Percentiles rank a stretch among this genome's conserved stretches.
phyloP scores from a whole-genome alignment of 768 basidiomycete species.

The Saitozyma sp. region DNA sequence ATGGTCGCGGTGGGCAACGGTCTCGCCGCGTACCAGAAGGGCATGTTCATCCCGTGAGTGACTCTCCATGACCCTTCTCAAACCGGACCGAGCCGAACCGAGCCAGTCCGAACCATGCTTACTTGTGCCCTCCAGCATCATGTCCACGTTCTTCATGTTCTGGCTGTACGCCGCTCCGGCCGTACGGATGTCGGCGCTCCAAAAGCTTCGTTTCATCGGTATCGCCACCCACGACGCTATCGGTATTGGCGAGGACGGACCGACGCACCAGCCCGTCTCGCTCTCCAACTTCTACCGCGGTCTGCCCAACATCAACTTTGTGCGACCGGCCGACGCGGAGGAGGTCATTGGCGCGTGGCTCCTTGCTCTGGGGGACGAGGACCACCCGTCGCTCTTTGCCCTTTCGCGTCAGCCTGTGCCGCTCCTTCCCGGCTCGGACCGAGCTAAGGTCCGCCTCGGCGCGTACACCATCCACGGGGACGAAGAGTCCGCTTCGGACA shows the following conservation, averaged over 20 bases:
- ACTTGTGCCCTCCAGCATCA: slow-evolving; percentile 21
- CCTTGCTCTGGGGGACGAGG: slow-evolving; percentile 30
- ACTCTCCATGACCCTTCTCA: neutral
- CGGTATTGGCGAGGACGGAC: slow-evolving; percentile 51
- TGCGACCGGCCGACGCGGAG: slow-evolving; percentile 50
- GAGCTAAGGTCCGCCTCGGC: slow-evolving; percentile 35
- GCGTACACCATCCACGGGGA: slow-evolving; percentile 41
- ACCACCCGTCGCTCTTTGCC: slow-evolving; percentile 39
- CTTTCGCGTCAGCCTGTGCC: slow-evolving; percentile 48
- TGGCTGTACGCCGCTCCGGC: slow-evolving; percentile 51
- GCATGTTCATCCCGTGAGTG: slow-evolving; percentile 50
- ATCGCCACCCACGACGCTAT: slow-evolving; percentile 52
- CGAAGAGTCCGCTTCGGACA: slow-evolving; percentile 26
- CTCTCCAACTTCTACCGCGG: slow-evolving; percentile 43
- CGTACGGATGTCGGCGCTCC: slow-evolving; percentile 48
- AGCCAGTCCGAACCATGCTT: neutral
- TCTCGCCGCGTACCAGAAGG: slow-evolving; percentile 49
- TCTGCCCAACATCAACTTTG: slow-evolving; percentile 46
- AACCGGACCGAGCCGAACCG: too few species aligned
- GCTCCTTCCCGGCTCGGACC: slow-evolving; percentile 37
- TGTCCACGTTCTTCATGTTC: slow-evolving; percentile 52
- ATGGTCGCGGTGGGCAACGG: slow-evolving; percentile 50
- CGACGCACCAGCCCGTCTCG: slow-evolving; percentile 50
- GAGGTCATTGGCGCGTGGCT: slow-evolving; percentile 46
- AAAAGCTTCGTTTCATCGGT: slow-evolving; percentile 49